phyloP scores from a whole-genome alignment of 306 rosid genomes.

The Cicer yamashitae region DNA sequence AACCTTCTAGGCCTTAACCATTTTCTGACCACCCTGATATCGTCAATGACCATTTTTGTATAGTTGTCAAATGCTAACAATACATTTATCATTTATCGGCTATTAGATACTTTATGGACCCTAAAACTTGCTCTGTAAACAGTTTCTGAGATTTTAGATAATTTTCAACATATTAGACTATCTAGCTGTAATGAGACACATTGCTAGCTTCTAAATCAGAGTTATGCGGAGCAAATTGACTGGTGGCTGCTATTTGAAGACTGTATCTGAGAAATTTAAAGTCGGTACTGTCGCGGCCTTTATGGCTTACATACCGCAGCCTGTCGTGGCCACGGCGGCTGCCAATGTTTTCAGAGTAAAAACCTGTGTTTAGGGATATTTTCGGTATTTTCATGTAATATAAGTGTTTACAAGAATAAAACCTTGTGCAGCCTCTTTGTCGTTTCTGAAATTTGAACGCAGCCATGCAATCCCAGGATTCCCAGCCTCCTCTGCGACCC shows the following conservation, averaged over 20 bases:
- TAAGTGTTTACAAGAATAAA: not conserved
- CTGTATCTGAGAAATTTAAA: not conserved
- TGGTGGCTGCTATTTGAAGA: not conserved
- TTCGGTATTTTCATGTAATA: not conserved
- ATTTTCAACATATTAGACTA: not conserved
- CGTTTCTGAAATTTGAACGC: not conserved
- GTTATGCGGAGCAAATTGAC: not conserved
- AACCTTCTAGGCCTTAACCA: slow-evolving; percentile 16
- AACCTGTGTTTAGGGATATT: not conserved
- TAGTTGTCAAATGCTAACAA: slow-evolving; percentile 18
- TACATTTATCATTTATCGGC: not conserved
- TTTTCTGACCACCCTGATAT: slow-evolving; percentile 33
- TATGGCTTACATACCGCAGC: not conserved
- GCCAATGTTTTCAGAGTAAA: not conserved
- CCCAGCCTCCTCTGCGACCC: not conserved
- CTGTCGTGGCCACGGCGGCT: not conserved
- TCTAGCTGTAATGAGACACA: slow-evolving; percentile 25
- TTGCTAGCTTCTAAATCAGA: slow-evolving; percentile 23
- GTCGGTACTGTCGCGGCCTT: not conserved
- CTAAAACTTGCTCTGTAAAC: slow-evolving; percentile 21
- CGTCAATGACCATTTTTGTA: slow-evolving; percentile 19
- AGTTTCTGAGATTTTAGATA: slow-evolving; percentile 27
- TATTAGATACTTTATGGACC: slow-evolving; percentile 23
- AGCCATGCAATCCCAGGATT: not conserved
- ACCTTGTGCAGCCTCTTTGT: not conserved